Evolutionary conservation across 78 protist species (phyloP).

Genomic region (Dictyostelium firmibasis): DNA sequence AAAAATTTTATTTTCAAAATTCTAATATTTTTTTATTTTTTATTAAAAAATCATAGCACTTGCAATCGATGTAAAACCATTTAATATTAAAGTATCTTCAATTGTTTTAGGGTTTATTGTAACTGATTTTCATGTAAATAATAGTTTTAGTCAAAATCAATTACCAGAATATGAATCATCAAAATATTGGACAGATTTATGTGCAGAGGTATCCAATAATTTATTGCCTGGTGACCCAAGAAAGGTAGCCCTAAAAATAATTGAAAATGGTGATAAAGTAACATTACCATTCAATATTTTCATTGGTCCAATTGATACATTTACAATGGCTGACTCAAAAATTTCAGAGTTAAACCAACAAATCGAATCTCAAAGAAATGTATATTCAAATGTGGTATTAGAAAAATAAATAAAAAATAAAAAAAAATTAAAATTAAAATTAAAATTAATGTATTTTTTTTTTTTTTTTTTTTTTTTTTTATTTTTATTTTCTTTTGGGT

Average conservation of each 20-base stretch:
- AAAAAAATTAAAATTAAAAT: no score
- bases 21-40: not conserved
- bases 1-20: no score
- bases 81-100: constrained; percentile 10
- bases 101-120: not conserved
- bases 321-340: not conserved
- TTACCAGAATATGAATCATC: not conserved
- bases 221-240: not conserved
- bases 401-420: not conserved
- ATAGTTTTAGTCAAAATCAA: not conserved
- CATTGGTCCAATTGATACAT: constrained; percentile 18
- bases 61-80: constrained; percentile 24
- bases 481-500: no score
- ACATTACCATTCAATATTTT: not conserved
- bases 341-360: not conserved
- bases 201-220: not conserved
- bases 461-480: no score
- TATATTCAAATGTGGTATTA: not conserved
- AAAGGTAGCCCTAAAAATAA: not conserved
- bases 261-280: not conserved
- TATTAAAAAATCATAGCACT: not conserved
- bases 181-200: not conserved
- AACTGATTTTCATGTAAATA: not conserved
- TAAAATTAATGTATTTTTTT: no score
- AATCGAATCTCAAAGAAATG: not conserved